Conservation (phyloP, 768 basidiomycete species). For the Paxillus involutus region DNA sequence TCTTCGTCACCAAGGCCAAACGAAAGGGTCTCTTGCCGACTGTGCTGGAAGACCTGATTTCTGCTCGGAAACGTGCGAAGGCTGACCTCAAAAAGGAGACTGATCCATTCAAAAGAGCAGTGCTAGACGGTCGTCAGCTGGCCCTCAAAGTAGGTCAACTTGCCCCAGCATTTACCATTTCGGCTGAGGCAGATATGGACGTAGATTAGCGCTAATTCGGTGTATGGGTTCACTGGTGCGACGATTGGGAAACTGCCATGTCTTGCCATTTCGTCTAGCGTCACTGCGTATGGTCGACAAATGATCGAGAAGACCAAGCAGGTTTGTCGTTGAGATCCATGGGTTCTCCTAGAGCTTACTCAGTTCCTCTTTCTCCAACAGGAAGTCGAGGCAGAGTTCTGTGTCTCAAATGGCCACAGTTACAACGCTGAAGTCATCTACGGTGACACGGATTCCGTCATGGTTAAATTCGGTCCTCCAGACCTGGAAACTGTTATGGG, state of each 20-base stretch:
- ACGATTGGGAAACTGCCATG: slow-evolving; percentile 97
- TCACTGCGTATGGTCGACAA: slow-evolving; percentile 94
- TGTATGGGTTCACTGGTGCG: slow-evolving; percentile 98
- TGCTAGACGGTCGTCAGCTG: slow-evolving; percentile 94
- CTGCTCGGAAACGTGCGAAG: slow-evolving; percentile 92
- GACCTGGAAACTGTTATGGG: slow-evolving; percentile 89
- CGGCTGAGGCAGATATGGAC: slow-evolving; percentile 2
- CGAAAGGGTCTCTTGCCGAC: slow-evolving; percentile 91
- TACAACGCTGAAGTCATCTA: slow-evolving; percentile 95
- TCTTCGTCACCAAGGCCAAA: slow-evolving; percentile 70
- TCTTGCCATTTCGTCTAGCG: slow-evolving; percentile 91
- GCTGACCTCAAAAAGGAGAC: slow-evolving; percentile 95
- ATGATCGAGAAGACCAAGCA: slow-evolving; percentile 99
- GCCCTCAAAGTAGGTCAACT: slow-evolving; percentile 74
- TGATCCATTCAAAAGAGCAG: slow-evolving; percentile 96
- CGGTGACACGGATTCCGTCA: slow-evolving; percentile 99
- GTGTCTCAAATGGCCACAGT: slow-evolving; percentile 76
- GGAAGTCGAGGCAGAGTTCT: slow-evolving; percentile 91
- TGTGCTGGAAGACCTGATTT: slow-evolving; percentile 90
- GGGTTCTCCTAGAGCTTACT: not conserved
- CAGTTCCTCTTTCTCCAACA: slow-evolving; percentile 21
- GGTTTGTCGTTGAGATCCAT: slow-evolving; percentile 36
- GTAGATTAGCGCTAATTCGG: slow-evolving; percentile 97
- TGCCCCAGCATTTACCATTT: not conserved
- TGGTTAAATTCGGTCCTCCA: slow-evolving; percentile 93